phyloP scores from a whole-genome alignment of 2,329 filamentous ascomycete species.

The Botrytis paeoniae region DNA sequence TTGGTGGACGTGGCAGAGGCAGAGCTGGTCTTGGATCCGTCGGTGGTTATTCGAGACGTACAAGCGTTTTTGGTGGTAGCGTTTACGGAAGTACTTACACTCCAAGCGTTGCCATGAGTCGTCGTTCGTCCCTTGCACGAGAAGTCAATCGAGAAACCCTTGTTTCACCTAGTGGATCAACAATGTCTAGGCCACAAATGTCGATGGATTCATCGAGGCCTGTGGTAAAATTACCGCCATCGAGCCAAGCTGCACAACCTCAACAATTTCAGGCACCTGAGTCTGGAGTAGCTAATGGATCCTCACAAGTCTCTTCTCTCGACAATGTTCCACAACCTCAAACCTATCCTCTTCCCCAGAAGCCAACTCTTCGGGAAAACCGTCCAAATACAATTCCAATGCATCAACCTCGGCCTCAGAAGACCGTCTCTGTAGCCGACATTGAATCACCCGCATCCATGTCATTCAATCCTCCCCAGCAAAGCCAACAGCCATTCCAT shows the following conservation, averaged over 20 bases:
- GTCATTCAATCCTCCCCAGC: slow-evolving; percentile 57
- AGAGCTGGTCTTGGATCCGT: slow-evolving; percentile 68
- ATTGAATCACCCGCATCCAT: slow-evolving; percentile 73
- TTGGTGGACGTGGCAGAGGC: slow-evolving; percentile 64
- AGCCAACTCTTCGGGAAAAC: slow-evolving; percentile 57
- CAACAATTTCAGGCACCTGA: slow-evolving; percentile 37
- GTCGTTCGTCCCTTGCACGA: slow-evolving; percentile 74
- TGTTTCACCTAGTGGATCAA: slow-evolving; percentile 77
- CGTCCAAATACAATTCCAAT: slow-evolving; percentile 61
- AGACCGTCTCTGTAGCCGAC: slow-evolving; percentile 86
- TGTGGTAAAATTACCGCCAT: slow-evolving; percentile 77
- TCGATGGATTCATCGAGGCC: slow-evolving; percentile 63
- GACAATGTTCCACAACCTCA: slow-evolving; percentile 51
- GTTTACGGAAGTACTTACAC: slow-evolving; percentile 73
- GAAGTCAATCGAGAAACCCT: slow-evolving; percentile 68
- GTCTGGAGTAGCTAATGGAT: slow-evolving; percentile 30
- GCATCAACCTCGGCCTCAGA: slow-evolving; percentile 93
- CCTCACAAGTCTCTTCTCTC: slow-evolving; percentile 28
- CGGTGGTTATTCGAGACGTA: slow-evolving; percentile 69
- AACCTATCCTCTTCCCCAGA: slow-evolving; percentile 56
- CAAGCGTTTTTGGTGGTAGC: slow-evolving; percentile 74
- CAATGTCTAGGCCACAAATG: slow-evolving; percentile 65
- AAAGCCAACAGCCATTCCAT: slow-evolving; percentile 83
- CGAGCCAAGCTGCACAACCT: slow-evolving; percentile 33
- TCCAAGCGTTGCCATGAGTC: slow-evolving; percentile 82